Evolutionary conservation across 1,284 basidiomycete species (phyloP).

Genomic region (Psilocybe mexicana): DNA sequence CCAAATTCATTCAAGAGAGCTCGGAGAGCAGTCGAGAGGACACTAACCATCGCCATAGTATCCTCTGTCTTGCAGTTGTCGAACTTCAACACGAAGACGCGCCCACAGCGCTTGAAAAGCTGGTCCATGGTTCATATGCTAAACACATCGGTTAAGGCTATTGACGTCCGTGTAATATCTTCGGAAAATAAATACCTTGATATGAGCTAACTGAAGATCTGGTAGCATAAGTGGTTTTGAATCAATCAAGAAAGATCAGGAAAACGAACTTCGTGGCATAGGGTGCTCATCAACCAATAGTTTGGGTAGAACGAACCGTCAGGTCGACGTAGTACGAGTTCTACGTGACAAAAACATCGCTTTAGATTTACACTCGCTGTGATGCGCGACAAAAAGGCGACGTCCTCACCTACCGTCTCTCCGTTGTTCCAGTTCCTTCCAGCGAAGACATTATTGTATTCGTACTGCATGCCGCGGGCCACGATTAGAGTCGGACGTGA

Average conservation of each 20-base stretch:
- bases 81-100: slow-evolving; percentile 62
- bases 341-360: slow-evolving; percentile 35
- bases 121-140: slow-evolving; percentile 80
- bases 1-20: neutral
- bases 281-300: slow-evolving; percentile 70
- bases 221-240: slow-evolving; percentile 2
- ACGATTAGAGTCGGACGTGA: neutral
- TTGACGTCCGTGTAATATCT: neutral
- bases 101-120: slow-evolving; percentile 74
- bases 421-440: slow-evolving; percentile 82
- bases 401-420: slow-evolving; percentile 64
- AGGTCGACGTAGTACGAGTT: slow-evolving; percentile 67
- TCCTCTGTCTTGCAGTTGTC: slow-evolving; percentile 64
- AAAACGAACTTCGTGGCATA: slow-evolving; percentile 75
- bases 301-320: slow-evolving; percentile 61
- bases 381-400: neutral
- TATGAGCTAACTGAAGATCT: slow-evolving; percentile 64
- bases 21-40: neutral
- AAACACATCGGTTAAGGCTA: neutral
- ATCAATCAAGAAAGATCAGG: neutral
- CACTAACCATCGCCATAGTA: slow-evolving; percentile 79
- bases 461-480: slow-evolving; percentile 49
- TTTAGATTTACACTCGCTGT: neutral
- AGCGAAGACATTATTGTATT: slow-evolving; percentile 73
- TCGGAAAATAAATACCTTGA: slow-evolving; percentile 49